Conservation (phyloP, 257 asterid genomes). For the Galeopsis tetrahit region DNA sequence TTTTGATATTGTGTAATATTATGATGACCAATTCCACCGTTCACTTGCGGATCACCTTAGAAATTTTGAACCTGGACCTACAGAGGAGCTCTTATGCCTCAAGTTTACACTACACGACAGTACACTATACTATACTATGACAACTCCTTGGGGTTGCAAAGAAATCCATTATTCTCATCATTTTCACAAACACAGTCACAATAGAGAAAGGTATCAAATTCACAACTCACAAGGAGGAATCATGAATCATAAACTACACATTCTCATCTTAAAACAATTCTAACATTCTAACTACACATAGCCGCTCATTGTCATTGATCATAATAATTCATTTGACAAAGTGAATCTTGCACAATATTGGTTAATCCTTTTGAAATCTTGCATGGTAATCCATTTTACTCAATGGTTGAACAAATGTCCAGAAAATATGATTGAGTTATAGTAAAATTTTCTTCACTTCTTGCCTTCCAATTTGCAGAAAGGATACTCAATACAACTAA, state of each 20-base stretch:
- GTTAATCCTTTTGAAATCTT: neutral
- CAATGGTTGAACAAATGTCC: neutral
- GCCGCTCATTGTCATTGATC: neutral
- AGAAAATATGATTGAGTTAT: neutral
- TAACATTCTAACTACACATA: neutral
- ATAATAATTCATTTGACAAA: neutral
- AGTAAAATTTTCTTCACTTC: neutral
- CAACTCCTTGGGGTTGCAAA: too few relatives aligned
- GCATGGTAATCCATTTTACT: neutral
- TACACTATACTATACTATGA: too few relatives aligned
- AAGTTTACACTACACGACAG: too few relatives aligned
- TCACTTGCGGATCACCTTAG: too few relatives aligned
- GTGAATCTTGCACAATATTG: neutral
- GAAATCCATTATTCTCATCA: too few relatives aligned
- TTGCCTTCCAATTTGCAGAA: neutral
- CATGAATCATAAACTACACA: neutral
- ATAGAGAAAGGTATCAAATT: neutral
- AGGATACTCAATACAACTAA: neutral
- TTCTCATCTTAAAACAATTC: too few relatives aligned
- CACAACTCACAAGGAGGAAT: neutral
- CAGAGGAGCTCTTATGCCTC: too few relatives aligned
- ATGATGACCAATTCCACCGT: too few relatives aligned
- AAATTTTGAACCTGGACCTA: too few relatives aligned
- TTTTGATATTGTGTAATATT: too few relatives aligned
- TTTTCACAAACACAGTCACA: too few relatives aligned